phyloP scores from a whole-genome alignment of 2,329 filamentous ascomycete genomes.

The Microcyclosporella mali region DNA sequence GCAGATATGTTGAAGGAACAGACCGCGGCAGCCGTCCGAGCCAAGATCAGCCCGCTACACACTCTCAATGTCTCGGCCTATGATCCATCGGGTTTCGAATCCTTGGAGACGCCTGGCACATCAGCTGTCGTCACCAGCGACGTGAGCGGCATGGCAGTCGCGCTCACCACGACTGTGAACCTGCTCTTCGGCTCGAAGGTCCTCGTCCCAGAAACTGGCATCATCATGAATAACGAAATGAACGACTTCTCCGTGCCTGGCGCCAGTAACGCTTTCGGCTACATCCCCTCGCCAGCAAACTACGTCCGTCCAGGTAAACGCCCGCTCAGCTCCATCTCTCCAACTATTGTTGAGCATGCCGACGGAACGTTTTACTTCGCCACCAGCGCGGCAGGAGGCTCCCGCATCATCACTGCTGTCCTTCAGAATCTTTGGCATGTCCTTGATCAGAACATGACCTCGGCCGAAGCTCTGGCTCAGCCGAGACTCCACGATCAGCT shows the following conservation, averaged over 20 bases:
- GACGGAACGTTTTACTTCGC: slow-evolving; percentile 61
- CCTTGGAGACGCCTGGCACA: slow-evolving; percentile 65
- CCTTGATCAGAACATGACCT: slow-evolving; percentile 58
- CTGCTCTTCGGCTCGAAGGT: slow-evolving; percentile 74
- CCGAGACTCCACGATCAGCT: slow-evolving; percentile 79
- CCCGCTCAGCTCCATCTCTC: slow-evolving; percentile 74
- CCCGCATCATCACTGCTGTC: slow-evolving; percentile 72
- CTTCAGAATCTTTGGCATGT: slow-evolving; percentile 68
- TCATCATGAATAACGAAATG: slow-evolving; percentile 61
- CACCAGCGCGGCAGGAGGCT: slow-evolving; percentile 73
- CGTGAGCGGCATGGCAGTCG: slow-evolving; percentile 65
- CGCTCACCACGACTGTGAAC: slow-evolving; percentile 82
- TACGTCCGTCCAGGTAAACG: slow-evolving; percentile 76
- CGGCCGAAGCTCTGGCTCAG: slow-evolving; percentile 55
- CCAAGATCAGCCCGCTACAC: slow-evolving; percentile 62
- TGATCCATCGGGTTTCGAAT: slow-evolving; percentile 60
- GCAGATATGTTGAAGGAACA: slow-evolving; percentile 57
- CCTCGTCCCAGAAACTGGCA: slow-evolving; percentile 73
- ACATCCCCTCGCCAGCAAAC: slow-evolving; percentile 71
- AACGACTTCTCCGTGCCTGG: slow-evolving; percentile 82
- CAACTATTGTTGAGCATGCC: slow-evolving; percentile 65
- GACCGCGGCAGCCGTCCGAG: slow-evolving; percentile 55
- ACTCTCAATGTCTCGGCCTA: slow-evolving; percentile 72
- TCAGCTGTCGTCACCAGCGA: slow-evolving; percentile 70
- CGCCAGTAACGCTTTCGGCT: slow-evolving; percentile 74